Evolutionary conservation across 768 basidiomycete species (phyloP), one percentile per base, ranked within the genome.

Genomic region (Agaricus subrufescens): DNA sequence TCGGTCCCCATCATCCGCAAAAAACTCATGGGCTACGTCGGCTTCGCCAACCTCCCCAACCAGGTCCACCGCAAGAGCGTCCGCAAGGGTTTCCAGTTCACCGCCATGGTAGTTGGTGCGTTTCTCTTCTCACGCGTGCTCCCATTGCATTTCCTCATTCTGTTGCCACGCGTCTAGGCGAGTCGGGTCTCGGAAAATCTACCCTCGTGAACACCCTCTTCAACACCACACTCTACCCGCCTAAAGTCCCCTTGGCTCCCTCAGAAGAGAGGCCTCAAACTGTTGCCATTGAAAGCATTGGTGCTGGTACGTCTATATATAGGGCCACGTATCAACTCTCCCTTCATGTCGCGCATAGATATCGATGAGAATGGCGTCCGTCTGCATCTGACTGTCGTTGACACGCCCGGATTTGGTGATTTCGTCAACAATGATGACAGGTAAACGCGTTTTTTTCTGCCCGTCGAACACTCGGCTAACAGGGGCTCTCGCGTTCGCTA

Each of bases 381-480:
- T 63, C 84, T 98, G 44, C 94, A 94, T 68, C 75, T 99, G 55
- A 98, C 94, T n/a, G 96, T 99, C 59, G 97, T 99, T 60, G 97
- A 99, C 70, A 99, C 95, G 29, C 97, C 97, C 55, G 97, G 97
- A 34, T 99, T 98, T 67, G 97, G 97, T 59, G 97, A 99, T 71
- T 98, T 97, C 71, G 95, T 98, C 68, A 98, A 99, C 80, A 99
- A 99, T 71, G 93, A 97, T 64, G 94, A 97, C 67, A 94, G 94
- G 94, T 93, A 60, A 42, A 61, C 63, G 49, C 56, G 51, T 53
- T 52, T 52, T 56, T 54, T 57, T 60, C 50, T 66, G 43, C 50
- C 15, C 53, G 23, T 57, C 61, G 63, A 48, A 39, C 29, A 23
- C 34, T 50, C 51, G 50, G 48, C 54, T 62, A 52, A 60, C 63